These are phyloP conservation scores for Auricularia heimuer DNA, from an alignment of 768 basidiomycete genomes.

Conservation along the genomic window DNA sequence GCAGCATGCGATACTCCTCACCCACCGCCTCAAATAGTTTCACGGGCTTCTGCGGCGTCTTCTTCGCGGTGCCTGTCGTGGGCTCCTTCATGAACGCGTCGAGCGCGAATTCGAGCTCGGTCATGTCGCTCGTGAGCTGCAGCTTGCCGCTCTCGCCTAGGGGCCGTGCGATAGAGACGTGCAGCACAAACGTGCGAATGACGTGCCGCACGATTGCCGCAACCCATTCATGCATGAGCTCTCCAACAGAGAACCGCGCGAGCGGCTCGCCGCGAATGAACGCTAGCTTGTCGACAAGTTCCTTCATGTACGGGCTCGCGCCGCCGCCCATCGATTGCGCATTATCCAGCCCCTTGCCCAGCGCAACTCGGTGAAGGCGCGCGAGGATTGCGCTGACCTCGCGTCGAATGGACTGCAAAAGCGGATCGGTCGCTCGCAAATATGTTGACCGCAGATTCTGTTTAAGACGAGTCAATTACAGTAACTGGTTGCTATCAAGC, in stretches of 20 bases:
- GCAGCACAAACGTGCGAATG: conserved; percentile 80
- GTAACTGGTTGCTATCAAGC: background rate
- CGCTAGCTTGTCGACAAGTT: conserved; percentile 76
- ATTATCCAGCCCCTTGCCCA: conserved; percentile 63
- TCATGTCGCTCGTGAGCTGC: conserved; percentile 92
- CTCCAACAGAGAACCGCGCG: conserved; percentile 58
- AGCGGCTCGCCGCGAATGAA: conserved; percentile 77
- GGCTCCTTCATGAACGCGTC: conserved; percentile 53
- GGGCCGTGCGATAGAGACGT: conserved; percentile 87
- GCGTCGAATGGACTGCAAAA: conserved; percentile 60
- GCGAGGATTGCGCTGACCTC: conserved; percentile 74
- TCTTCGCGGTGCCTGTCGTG: conserved; percentile 4
- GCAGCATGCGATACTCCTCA: conserved; percentile 75
- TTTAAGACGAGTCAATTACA: background rate
- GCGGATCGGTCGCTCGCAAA: conserved; percentile 27
- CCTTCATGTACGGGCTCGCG: conserved; percentile 83
- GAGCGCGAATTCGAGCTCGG: conserved; percentile 87
- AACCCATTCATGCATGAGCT: conserved; percentile 60
- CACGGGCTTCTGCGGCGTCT: conserved; percentile 33
- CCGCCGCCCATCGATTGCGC: conserved; percentile 28
- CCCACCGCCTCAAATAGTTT: conserved; percentile 62
- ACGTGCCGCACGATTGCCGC: conserved; percentile 64
- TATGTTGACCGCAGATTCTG: conserved; percentile 1
- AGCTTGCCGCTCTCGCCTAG: conserved; percentile 89
- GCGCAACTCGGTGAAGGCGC: conserved; percentile 77